Conservation (phyloP, 805 yeast species). For the Wickerhamomyces chaumierensis region DNA sequence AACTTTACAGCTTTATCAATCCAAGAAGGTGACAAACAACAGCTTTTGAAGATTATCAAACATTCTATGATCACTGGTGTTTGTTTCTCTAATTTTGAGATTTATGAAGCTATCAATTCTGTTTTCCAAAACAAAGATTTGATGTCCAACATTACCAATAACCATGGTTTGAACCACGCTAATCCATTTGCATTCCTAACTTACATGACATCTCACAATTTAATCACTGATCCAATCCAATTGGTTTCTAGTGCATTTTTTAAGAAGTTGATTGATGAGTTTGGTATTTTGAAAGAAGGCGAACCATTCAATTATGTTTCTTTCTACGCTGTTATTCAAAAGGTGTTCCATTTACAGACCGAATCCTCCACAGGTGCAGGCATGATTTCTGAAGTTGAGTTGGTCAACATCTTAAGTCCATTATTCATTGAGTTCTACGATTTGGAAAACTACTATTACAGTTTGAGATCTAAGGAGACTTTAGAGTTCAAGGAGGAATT, state of each 20-base stretch:
- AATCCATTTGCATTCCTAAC: conserved; percentile 22
- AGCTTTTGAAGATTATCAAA: conserved; percentile 25
- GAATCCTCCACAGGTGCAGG: conserved; percentile 1
- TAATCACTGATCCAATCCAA: neutral
- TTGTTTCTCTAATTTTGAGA: conserved; percentile 17
- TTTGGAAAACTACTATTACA: conserved; percentile 20
- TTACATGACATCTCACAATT: conserved; percentile 5
- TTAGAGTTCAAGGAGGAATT: conserved; percentile 22
- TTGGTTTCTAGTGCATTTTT: conserved; percentile 20
- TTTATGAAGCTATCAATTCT: conserved; percentile 17
- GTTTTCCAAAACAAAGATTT: conserved; percentile 23
- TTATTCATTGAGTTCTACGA: conserved; percentile 26
- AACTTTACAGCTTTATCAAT: conserved; percentile 10
- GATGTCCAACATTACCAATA: conserved; percentile 20
- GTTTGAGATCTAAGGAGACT: conserved; percentile 16
- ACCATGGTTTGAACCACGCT: conserved; percentile 20
- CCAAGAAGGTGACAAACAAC: conserved; percentile 14
- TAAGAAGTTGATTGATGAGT: conserved; percentile 12
- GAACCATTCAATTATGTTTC: conserved; percentile 19
- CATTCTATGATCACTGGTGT: conserved; percentile 26
- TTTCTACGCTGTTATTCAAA: conserved; percentile 20
- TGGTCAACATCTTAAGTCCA: conserved; percentile 22
- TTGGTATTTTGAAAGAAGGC: conserved; percentile 6
- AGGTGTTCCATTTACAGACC: conserved; percentile 19
- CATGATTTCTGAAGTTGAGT: conserved; percentile 9